These are phyloP conservation scores for Puccinia novopanici DNA, from an alignment of 1,284 basidiomycete genomes.

Conservation along the genomic window DNA sequence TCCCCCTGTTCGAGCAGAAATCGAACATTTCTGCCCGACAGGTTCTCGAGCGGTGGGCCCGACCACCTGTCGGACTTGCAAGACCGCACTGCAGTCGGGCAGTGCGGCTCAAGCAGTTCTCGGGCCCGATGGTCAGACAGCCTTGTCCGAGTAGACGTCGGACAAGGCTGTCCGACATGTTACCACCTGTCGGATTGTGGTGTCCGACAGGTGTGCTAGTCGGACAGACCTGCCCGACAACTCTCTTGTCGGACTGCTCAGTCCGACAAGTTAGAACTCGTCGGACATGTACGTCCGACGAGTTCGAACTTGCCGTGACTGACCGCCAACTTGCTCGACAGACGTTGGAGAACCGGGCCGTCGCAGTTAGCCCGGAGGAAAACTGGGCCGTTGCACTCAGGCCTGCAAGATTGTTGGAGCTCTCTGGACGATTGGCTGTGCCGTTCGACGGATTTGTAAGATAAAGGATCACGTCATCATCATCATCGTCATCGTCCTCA, in stretches of 20 bases:
- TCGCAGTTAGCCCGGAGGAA: not conserved
- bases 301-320: no score
- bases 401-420: not conserved
- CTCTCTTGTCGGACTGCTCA: no score
- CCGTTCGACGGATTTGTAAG: not conserved
- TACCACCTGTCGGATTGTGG: no score
- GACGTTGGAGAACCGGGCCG: not conserved
- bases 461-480: slow-evolving; percentile 34
- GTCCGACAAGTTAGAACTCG: no score
- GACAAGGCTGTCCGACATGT: not conserved
- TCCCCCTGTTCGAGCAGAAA: not conserved
- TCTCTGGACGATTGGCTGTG: not conserved
- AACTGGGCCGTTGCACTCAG: slow-evolving; percentile 12
- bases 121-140: not conserved
- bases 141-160: not conserved
- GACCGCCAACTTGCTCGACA: not conserved
- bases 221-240: no score
- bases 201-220: no score
- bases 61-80: not conserved
- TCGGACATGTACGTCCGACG: no score
- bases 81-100: not conserved
- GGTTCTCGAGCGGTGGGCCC: not conserved
- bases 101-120: not conserved
- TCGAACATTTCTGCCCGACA: not conserved
- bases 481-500: slow-evolving; percentile 33